Percentiles rank a stretch among this genome's conserved stretches.
These are phyloP conservation scores for Chaetomiaceae sp. DNA, from an alignment of 2,329 filamentous ascomycete species.

Conservation along the genomic window DNA sequence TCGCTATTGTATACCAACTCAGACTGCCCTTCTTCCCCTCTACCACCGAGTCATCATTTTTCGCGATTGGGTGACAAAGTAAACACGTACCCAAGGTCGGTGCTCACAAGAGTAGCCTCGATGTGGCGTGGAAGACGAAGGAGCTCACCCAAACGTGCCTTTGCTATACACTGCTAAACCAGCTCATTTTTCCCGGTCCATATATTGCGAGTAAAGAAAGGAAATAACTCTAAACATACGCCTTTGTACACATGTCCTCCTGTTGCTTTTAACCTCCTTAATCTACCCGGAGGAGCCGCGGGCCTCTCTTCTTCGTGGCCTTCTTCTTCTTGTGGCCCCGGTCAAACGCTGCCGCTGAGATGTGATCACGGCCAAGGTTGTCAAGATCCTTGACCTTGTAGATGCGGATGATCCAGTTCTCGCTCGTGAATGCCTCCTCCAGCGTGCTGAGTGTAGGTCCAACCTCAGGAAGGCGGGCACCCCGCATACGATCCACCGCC, in stretches of 20 bases:
- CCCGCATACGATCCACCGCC: conserved; percentile 84
- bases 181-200: conserved; percentile 16
- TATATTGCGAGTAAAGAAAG: conserved; percentile 12
- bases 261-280: conserved; percentile 38
- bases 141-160: conserved; percentile 9
- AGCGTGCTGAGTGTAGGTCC: conserved; percentile 82
- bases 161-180: conserved; percentile 19
- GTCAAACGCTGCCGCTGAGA: conserved; percentile 63
- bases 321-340: conserved; percentile 83
- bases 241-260: conserved; percentile 18
- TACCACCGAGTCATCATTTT: too few species aligned
- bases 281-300: conserved; percentile 67
- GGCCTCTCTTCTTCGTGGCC: conserved; percentile 65
- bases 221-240: conserved; percentile 17
- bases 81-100: too few species aligned
- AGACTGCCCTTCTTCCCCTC: too few species aligned
- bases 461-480: conserved; percentile 72
- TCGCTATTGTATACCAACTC: too few species aligned
- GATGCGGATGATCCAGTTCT: conserved; percentile 99
- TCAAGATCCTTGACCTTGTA: conserved; percentile 99
- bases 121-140: background rate
- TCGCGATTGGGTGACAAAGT: too few species aligned
- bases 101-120: too few species aligned
- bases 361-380: conserved; percentile 88
- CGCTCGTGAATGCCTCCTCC: conserved; percentile 96